Percentiles rank a stretch among this genome's conserved stretches.
Conservation (phyloP, 192 early-diverging fungal genomes). For the Gamsiella multidivaricata region DNA sequence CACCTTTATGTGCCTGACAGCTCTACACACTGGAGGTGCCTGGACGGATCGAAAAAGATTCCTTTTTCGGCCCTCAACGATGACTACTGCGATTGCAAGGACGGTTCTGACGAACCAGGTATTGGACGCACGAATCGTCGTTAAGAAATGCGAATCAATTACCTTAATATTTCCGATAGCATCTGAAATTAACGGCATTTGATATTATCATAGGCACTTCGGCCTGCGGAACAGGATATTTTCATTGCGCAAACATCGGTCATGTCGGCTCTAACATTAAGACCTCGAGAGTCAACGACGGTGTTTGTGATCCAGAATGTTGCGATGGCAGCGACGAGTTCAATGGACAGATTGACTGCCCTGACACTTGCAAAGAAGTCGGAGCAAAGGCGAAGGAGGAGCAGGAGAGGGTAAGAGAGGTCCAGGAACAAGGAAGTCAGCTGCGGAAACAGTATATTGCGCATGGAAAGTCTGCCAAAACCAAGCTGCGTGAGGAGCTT, state of each 20-base stretch:
- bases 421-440: constrained; percentile 26
- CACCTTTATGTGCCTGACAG: constrained; percentile 20
- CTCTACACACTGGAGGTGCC: constrained; percentile 66
- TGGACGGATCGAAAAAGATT: constrained; percentile 78
- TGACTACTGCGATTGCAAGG: constrained; percentile 97
- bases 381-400: constrained; percentile 59
- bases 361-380: constrained; percentile 78
- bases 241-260: constrained; percentile 86
- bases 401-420: constrained; percentile 32
- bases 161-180: background rate
- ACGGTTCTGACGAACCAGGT: constrained; percentile 97
- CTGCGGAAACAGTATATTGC: constrained; percentile 36
- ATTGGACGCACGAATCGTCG: background rate
- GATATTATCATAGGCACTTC: constrained; percentile 76
- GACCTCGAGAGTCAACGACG: constrained; percentile 88
- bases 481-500: constrained; percentile 14
- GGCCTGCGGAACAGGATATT: constrained; percentile 83
- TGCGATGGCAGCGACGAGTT: constrained; percentile 97
- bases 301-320: constrained; percentile 93
- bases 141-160: too few species aligned
- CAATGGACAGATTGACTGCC: constrained; percentile 68
- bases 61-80: constrained; percentile 86
- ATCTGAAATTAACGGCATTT: too few species aligned
- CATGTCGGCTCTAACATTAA: constrained; percentile 76
- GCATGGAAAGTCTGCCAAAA: constrained; percentile 19